Evolutionary conservation across 2,329 filamentous ascomycete species (phyloP), one percentile per base, ranked within the genome.

Genomic region (Hypoxylon sp.): DNA sequence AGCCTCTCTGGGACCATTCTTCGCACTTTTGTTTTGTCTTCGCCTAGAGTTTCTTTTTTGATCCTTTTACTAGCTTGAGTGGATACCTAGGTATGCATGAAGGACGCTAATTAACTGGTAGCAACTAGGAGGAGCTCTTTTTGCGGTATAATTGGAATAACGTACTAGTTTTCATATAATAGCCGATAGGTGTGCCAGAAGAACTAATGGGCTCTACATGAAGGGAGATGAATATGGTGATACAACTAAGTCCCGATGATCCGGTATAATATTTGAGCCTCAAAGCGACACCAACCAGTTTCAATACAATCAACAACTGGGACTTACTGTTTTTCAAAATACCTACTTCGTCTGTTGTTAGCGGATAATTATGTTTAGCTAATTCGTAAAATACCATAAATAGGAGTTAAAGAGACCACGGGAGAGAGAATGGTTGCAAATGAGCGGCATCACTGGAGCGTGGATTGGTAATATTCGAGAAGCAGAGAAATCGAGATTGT

Each of bases 1-100:
- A 59, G n/a, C 54, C 62, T 65, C 62, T 65, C 62, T 59, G 62
- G 54, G 62, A 65, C 62, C 62, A 65, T n/a, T 2, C 8, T 27
- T 37, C 7, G 4, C 3, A n/a, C 35, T n/a, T 37, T n/a, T 15
- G 6, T 37, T 37, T 37, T 37, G 10, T 37, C 35, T 37, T 13
- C 35, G 6, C 35, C 13, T 13, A 37, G 2, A 15, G 11, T 13
- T 1, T 13, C 13, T 35, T 13, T 13, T 4, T 35, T 13, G 13
- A 13, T 13, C 13, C 32, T 13, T 35, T 35, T 13, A 13, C 10
- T 13, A 35, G 13, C 32, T 35, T 15, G 7, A 13, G 13, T 37
- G 13, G 6, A 37, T 37, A 15, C 15, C n/a, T n/a, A n/a, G n/a
- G 13, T 27, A 3, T 3, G 3, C 10, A n/a, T 5, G 35, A 37